These are phyloP conservation scores for Pleurotus salmoneostramineus DNA, from an alignment of 768 basidiomycete genomes.

Conservation along the genomic window DNA sequence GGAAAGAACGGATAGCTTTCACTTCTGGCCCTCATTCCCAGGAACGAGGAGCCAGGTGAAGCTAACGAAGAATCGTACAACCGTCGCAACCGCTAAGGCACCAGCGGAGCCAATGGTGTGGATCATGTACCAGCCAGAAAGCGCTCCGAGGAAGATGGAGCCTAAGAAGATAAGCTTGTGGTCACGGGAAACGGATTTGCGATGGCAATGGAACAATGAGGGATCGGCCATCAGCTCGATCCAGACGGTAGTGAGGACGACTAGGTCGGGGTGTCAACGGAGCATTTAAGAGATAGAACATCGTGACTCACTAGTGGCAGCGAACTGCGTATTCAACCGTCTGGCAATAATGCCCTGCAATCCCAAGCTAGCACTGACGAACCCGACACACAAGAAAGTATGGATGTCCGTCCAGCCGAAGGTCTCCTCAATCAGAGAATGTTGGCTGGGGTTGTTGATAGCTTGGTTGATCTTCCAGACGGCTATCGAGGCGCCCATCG, in stretches of 20 bases:
- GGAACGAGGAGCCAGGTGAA: conserved; percentile 67
- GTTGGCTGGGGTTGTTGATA: neutral
- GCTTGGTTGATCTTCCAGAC: conserved; percentile 66
- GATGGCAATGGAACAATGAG: conserved; percentile 69
- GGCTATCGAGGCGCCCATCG: conserved; percentile 65
- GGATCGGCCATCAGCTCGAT: conserved; percentile 86
- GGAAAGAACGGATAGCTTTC: no score
- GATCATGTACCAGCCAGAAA: conserved; percentile 57
- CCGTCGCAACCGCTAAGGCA: conserved; percentile 62
- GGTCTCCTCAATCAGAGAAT: conserved; percentile 45
- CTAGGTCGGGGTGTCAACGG: conserved; percentile 25
- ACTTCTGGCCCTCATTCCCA: conserved; percentile 20
- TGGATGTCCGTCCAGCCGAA: conserved; percentile 69
- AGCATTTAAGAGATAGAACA: neutral
- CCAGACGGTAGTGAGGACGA: conserved; percentile 89
- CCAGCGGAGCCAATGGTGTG: conserved; percentile 56
- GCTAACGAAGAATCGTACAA: conserved; percentile 56
- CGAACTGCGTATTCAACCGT: conserved; percentile 73
- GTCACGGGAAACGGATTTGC: conserved; percentile 32
- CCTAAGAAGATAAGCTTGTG: conserved; percentile 46
- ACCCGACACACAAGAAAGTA: conserved; percentile 70
- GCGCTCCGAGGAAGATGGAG: conserved; percentile 75
- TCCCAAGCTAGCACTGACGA: conserved; percentile 80
- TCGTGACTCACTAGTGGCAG: conserved; percentile 58
- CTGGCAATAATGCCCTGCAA: conserved; percentile 87